Evolutionary conservation across 495 filamentous ascomycete genomes (phyloP), one percentile per base, ranked within the genome.

Genomic region (Articulospora tetracladia): DNA sequence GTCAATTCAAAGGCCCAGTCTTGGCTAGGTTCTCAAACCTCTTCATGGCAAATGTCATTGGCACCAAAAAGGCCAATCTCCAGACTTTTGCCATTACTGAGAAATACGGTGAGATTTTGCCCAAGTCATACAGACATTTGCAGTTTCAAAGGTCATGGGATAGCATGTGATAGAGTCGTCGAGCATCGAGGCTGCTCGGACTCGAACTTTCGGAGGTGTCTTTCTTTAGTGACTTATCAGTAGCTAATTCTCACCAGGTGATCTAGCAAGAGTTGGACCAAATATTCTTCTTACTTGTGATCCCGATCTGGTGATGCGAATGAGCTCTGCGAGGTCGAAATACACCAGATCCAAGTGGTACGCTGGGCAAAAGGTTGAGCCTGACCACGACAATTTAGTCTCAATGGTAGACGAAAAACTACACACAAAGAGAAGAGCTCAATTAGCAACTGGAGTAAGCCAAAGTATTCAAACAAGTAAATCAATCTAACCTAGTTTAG

Each of bases 181-280:
- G 6, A 19, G 4, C 6, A n/a, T 17, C n/a, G 17, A 23, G 4
- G 17, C 7, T 7, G 30, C 13, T n/a, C n/a, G n/a, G n/a, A n/a
- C n/a, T n/a, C n/a, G n/a, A n/a, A n/a, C n/a, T n/a, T n/a, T n/a
- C n/a, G n/a, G n/a, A n/a, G n/a, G n/a, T n/a, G n/a, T n/a, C n/a
- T n/a, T n/a, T n/a, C n/a, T n/a, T n/a, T n/a, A n/a, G n/a, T n/a
- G n/a, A n/a, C n/a, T n/a, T n/a, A n/a, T n/a, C n/a, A n/a, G n/a
- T n/a, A n/a, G n/a, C n/a, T n/a, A n/a, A n/a, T n/a, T n/a, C n/a
- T n/a, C n/a, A n/a, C n/a, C 24, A 76, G 73, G 74, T 6, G 59
- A 73, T 1, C 62, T 78, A 2, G 75, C 72, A 2, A 66, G 77
- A 10, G 72, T 77, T 50, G 75, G 72, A 6, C 76, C 77, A 10